Evolutionary conservation across 2,329 filamentous ascomycete species (phyloP).

Genomic region (Claviceps citrina): DNA sequence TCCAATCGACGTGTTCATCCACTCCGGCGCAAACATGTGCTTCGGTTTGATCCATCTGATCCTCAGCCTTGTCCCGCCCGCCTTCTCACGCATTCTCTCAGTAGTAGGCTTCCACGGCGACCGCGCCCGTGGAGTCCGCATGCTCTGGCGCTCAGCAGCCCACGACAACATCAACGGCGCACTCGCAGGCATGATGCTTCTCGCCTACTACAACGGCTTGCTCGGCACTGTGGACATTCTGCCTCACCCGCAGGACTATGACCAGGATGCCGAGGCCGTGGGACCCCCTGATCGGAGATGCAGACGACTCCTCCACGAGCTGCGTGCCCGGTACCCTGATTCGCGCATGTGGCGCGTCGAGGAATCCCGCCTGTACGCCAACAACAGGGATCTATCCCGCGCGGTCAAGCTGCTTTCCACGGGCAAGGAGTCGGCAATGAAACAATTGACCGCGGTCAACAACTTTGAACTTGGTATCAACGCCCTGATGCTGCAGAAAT

Average conservation of each 20-base stretch:
- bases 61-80: conserved; percentile 83
- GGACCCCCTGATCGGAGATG: conserved; percentile 61
- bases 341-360: conserved; percentile 79
- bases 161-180: conserved; percentile 87
- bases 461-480: conserved; percentile 73
- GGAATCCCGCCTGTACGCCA: conserved; percentile 62
- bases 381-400: conserved; percentile 47
- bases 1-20: conserved; percentile 72
- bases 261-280: conserved; percentile 41
- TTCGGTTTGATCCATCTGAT: conserved; percentile 75
- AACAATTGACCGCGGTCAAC: conserved; percentile 73
- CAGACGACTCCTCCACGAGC: conserved; percentile 49
- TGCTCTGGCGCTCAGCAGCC: conserved; percentile 82
- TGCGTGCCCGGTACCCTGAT: conserved; percentile 65
- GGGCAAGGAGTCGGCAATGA: conserved; percentile 54
- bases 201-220: conserved; percentile 80
- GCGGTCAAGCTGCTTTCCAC: conserved; percentile 50
- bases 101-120: conserved; percentile 88
- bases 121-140: conserved; percentile 60
- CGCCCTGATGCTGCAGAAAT: conserved; percentile 65
- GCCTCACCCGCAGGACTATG: conserved; percentile 40
- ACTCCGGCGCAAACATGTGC: conserved; percentile 77
- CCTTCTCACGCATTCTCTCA: conserved; percentile 72
- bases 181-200: conserved; percentile 63
- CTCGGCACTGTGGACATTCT: conserved; percentile 81